phyloP scores from a whole-genome alignment of 1,284 basidiomycete species.

The Phellopilus nigrolimitatus region DNA sequence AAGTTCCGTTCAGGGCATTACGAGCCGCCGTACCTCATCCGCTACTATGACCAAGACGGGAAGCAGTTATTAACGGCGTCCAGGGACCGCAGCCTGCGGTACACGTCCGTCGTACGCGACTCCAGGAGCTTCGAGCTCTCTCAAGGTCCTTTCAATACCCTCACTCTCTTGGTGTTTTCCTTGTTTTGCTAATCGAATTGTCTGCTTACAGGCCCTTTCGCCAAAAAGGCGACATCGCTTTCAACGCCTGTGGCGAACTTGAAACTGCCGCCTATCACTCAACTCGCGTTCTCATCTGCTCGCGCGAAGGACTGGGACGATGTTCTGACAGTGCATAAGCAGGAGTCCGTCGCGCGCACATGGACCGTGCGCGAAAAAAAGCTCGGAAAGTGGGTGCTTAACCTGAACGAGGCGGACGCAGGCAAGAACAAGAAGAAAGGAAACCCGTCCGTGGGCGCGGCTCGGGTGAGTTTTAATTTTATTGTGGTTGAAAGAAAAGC shows the following conservation, averaged over 20 bases:
- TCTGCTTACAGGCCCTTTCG: conserved; percentile 59
- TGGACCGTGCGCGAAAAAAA: conserved; percentile 86
- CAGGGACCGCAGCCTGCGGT: conserved; percentile 82
- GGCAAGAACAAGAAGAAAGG: conserved; percentile 39
- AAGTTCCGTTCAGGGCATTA: conserved; percentile 94
- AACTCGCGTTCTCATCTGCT: conserved; percentile 75
- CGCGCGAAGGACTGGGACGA: conserved; percentile 98
- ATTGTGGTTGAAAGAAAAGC: conserved; percentile 9
- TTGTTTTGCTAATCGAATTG: conserved; percentile 1
- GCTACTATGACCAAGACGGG: conserved; percentile 95
- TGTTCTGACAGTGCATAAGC: conserved; percentile 84
- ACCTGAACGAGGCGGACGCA: conserved; percentile 45
- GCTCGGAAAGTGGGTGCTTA: conserved; percentile 64
- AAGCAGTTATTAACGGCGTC: conserved; percentile 90
- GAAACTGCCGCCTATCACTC: conserved; percentile 76
- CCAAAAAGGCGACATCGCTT: conserved; percentile 78
- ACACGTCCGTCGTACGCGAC: conserved; percentile 90
- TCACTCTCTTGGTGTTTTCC: background rate
- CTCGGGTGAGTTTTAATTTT: conserved; percentile 46
- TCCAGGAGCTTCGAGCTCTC: conserved; percentile 92
- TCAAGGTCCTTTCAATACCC: conserved; percentile 57
- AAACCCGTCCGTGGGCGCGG: conserved; percentile 43
- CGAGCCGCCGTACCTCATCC: conserved; percentile 85
- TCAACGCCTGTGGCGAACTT: conserved; percentile 77
- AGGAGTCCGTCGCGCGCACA: conserved; percentile 75